phyloP scores from a whole-genome alignment of 2,329 filamentous ascomycete genomes.

The Phyllosticta ampelicida region DNA sequence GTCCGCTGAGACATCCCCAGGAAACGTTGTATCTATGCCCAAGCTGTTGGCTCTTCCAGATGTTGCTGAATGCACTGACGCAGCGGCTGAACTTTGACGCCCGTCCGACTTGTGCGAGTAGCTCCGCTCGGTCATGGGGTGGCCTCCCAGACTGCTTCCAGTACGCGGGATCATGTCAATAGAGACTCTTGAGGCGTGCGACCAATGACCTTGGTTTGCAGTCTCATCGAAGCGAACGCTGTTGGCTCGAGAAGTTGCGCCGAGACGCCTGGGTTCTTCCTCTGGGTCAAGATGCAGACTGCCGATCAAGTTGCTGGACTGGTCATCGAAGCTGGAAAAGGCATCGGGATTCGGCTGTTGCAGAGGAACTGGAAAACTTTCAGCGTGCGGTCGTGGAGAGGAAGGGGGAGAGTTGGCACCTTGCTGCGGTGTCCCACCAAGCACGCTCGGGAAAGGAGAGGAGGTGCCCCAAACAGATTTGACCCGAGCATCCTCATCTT shows the following conservation, averaged over 20 bases:
- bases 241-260: conserved; percentile 84
- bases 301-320: conserved; percentile 66
- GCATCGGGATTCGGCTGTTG: conserved; percentile 72
- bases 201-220: conserved; percentile 83
- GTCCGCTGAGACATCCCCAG: conserved; percentile 34
- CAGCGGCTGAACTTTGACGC: conserved; percentile 83
- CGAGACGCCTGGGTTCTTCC: conserved; percentile 73
- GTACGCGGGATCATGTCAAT: conserved; percentile 74
- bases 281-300: conserved; percentile 78
- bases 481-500: conserved; percentile 51
- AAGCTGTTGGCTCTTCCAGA: conserved; percentile 81
- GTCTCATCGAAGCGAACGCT: conserved; percentile 97
- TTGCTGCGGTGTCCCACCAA: conserved; percentile 76
- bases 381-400: conserved; percentile 1
- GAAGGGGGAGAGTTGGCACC: conserved; percentile 44
- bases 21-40: conserved; percentile 64
- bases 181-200: conserved; percentile 69
- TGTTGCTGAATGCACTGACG: conserved; percentile 65
- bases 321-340: conserved; percentile 84
- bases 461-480: conserved; percentile 81
- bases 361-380: conserved; percentile 52
- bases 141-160: conserved; percentile 65
- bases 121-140: conserved; percentile 78
- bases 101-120: conserved; percentile 95
- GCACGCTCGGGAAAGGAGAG: conserved; percentile 79